These are phyloP conservation scores for Pisolithus orientalis DNA, from an alignment of 768 basidiomycete species.

Conservation along the genomic window DNA sequence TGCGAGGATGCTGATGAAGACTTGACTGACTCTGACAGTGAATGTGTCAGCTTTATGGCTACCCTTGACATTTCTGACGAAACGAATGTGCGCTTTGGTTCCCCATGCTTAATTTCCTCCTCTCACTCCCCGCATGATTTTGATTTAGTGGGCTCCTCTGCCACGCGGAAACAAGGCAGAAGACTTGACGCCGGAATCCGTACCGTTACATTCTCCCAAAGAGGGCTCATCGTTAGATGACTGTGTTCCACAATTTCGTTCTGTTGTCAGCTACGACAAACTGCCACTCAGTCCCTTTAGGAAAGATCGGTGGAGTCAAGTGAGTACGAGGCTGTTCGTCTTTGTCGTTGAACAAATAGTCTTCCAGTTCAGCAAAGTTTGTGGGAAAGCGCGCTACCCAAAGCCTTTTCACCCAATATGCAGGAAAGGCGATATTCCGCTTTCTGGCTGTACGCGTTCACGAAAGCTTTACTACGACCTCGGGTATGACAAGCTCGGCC, in stretches of 20 bases:
- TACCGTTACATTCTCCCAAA: neutral
- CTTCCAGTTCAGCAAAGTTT: slow-evolving; percentile 9
- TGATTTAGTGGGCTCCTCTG: slow-evolving; percentile 19
- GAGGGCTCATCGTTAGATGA: slow-evolving; percentile 3
- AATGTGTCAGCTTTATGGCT: slow-evolving; percentile 16
- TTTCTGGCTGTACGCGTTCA: slow-evolving; percentile 8
- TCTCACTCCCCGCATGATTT: neutral
- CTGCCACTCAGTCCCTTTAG: slow-evolving; percentile 14
- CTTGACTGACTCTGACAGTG: slow-evolving; percentile 12
- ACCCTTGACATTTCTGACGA: slow-evolving; percentile 28
- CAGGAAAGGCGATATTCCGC: slow-evolving; percentile 17
- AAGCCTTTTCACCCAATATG: slow-evolving; percentile 15
- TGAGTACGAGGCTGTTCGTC: slow-evolving; percentile 4
- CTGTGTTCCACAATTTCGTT: slow-evolving; percentile 9
- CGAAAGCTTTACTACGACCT: slow-evolving; percentile 20
- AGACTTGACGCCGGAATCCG: slow-evolving; percentile 18
- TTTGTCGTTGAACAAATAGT: neutral
- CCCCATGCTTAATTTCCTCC: neutral
- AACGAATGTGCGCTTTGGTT: slow-evolving; percentile 12
- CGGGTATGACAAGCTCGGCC: slow-evolving; percentile 19
- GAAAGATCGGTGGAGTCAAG: slow-evolving; percentile 16
- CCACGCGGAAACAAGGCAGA: slow-evolving; percentile 27
- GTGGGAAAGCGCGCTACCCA: slow-evolving; percentile 15
- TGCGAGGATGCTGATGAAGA: slow-evolving; percentile 2
- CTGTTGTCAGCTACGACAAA: slow-evolving; percentile 13